phyloP scores from a whole-genome alignment of 257 asterid species.

The Cynanchum wilfordii region DNA sequence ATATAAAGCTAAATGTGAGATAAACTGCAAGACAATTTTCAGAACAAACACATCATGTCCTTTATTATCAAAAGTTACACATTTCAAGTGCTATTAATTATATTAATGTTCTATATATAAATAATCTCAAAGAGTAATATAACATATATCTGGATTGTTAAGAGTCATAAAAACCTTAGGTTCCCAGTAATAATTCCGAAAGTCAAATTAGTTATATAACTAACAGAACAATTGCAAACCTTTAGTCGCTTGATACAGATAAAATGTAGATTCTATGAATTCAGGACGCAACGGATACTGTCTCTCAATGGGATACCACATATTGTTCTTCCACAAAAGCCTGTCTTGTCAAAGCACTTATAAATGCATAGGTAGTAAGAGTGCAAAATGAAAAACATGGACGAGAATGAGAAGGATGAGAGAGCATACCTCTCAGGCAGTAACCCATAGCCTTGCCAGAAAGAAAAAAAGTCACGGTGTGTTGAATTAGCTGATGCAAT shows the following conservation, averaged over 20 bases:
- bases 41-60: background rate
- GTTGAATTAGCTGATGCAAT: too few species aligned
- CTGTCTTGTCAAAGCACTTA: constrained; percentile 28
- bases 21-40: background rate
- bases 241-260: constrained; percentile 95
- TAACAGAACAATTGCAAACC: constrained; percentile 37
- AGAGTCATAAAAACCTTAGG: background rate
- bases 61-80: background rate
- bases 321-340: constrained; percentile 77
- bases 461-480: too few species aligned
- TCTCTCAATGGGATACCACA: constrained; percentile 91
- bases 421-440: constrained; percentile 59
- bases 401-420: constrained; percentile 8
- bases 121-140: background rate
- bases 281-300: constrained; percentile 97
- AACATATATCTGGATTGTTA: background rate
- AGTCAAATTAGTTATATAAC: background rate
- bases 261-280: constrained; percentile 92
- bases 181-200: constrained; percentile 5
- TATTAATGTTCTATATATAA: background rate
- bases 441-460: too few species aligned
- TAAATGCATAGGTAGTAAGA: background rate
- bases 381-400: background rate
- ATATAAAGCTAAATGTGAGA: background rate
- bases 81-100: background rate